Evolutionary conservation across 208 protist species (phyloP), one percentile per base, ranked within the genome.

Genomic region (Phytomonas francai): DNA sequence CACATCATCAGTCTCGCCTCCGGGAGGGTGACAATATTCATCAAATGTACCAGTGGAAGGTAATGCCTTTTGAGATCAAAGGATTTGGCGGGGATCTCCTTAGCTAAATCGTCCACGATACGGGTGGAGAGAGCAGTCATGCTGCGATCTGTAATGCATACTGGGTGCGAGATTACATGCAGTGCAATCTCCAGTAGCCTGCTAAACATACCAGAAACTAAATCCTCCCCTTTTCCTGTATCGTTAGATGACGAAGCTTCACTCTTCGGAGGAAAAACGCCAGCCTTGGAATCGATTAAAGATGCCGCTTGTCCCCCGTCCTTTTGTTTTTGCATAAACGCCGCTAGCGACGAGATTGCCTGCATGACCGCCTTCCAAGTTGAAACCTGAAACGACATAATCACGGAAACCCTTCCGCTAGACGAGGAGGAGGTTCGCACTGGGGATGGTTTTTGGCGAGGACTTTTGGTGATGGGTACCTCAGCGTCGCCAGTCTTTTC

Each of bases 331-430:
- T 30, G 65, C 31, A 76, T 58, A 27, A 67, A 71, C 29, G 66
- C 49, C 22, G 83, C 65, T 60, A 94, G 77, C 30, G 85, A 68
- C 4, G 86, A 79, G 42, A 93, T 82, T 6, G 88, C 92, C 31
- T 79, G 85, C 61, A 96, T 92, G 65, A 96, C 68, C 66, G 93
- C 88, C 59, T 84, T 81, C 91, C 91, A 96, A 80, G 90, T 92
- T n/a, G 79, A 65, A 28, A 92, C 67, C 45, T 67, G 81, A 65
- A 96, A 88, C 34, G 78, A 78, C 81, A 92, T 88, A 34, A 91
- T 77, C 0, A 79, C 77, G 56, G 71, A 72, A 16, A 64, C 66
- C 25, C 62, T 65, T 31, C 57, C 32, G 27, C 66, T 63, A 42
- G 19, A 25, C 51, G 9, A 31, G n/a, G 7, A 12, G n/a, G 45